A percentile compares a stretch with the other conserved stretches of the same genome.
Conservation (phyloP, 2,329 filamentous ascomycete genomes). For the Fusarium protoensiforme region DNA sequence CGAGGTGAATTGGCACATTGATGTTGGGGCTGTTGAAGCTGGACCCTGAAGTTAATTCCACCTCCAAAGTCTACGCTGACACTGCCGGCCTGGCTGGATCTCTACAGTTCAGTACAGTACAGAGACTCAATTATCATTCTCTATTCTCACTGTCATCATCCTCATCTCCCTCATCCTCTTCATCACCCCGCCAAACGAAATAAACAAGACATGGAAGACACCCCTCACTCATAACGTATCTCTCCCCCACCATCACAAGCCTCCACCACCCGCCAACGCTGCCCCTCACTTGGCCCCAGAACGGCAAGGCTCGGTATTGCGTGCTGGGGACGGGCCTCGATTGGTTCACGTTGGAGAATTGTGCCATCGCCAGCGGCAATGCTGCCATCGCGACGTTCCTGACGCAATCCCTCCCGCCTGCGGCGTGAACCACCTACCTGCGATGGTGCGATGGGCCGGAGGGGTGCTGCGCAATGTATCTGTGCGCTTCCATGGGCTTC, state of each 20-base stretch:
- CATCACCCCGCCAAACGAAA: constrained; percentile 25
- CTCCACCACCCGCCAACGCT: neutral
- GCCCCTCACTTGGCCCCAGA: constrained; percentile 41
- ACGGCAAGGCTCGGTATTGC: constrained; percentile 42
- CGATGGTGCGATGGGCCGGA: constrained; percentile 30
- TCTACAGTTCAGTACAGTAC: neutral
- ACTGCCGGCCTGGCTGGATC: neutral
- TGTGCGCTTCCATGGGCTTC: constrained; percentile 5
- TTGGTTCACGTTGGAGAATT: constrained; percentile 34
- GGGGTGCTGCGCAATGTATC: neutral
- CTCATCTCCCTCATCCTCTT: neutral
- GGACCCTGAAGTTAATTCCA: neutral
- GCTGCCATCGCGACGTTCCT: constrained; percentile 41
- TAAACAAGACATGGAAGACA: neutral
- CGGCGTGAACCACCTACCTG: constrained; percentile 1
- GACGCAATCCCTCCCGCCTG: constrained; percentile 35
- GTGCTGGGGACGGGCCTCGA: constrained; percentile 33
- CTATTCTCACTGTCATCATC: neutral
- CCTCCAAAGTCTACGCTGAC: neutral
- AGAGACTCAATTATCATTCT: neutral
- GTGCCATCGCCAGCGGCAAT: constrained; percentile 40
- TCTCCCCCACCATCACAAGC: constrained; percentile 23
- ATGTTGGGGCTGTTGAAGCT: constrained; percentile 29
- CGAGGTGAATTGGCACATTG: constrained; percentile 14
- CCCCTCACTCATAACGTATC: constrained; percentile 12